A percentile compares a stretch with the other conserved stretches of the same genome.
These are phyloP conservation scores for Nitzschia palea DNA, from an alignment of 108 stramenopile species.

Conservation along the genomic window DNA sequence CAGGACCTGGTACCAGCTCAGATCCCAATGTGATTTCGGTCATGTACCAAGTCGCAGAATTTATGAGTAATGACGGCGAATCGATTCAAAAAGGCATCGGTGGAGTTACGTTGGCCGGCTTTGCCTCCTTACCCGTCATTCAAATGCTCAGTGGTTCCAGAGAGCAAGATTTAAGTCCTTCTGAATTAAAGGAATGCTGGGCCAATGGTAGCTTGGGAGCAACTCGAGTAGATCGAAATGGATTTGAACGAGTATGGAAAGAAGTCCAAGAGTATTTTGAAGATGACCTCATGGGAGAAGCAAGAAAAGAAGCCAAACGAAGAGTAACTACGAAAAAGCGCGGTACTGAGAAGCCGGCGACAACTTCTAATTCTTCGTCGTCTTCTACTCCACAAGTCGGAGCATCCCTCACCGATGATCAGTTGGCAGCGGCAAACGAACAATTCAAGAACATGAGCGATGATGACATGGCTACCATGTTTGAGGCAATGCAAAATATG, in stretches of 20 bases:
- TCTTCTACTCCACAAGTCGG: conserved; percentile 39
- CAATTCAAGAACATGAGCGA: conserved; percentile 67
- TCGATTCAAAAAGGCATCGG: conserved; percentile 13
- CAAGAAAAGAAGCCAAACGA: conserved; percentile 36
- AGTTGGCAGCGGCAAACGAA: conserved; percentile 51
- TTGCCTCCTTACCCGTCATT: conserved; percentile 62
- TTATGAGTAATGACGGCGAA: conserved; percentile 47
- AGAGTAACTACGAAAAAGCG: conserved; percentile 8
- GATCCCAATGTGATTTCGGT: conserved; percentile 66
- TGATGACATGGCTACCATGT: conserved; percentile 53
- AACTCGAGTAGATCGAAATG: conserved; percentile 56
- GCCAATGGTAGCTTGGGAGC: conserved; percentile 61
- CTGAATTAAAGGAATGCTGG: conserved; percentile 73
- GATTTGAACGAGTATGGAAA: conserved; percentile 75
- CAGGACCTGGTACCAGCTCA: conserved; percentile 38
- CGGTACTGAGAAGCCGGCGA: conserved; percentile 9
- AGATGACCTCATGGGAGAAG: conserved; percentile 66
- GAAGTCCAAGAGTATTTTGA: conserved; percentile 82
- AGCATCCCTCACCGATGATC: conserved; percentile 37
- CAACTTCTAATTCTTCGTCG: not conserved
- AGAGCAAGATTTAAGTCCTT: conserved; percentile 52
- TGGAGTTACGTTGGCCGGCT: conserved; percentile 65
- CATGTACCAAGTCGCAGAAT: conserved; percentile 65
- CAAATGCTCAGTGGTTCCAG: conserved; percentile 50
- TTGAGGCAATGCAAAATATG: conserved; percentile 61